These are phyloP conservation scores for Arthrinium phaeospermum DNA, from an alignment of 2,329 filamentous ascomycete genomes.

Conservation along the genomic window DNA sequence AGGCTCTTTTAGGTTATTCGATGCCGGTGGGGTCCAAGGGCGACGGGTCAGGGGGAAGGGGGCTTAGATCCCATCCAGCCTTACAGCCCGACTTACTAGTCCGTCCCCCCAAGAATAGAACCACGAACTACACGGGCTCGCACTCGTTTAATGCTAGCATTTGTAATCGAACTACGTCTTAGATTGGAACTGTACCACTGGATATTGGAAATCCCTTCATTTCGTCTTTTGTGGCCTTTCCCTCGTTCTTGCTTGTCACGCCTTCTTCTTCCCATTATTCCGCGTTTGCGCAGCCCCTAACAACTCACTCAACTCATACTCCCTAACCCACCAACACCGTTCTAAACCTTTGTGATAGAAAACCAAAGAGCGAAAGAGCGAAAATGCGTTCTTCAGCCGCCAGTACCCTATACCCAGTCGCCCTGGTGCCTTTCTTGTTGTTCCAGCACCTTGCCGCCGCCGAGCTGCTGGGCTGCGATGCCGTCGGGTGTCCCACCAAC, in stretches of 20 bases:
- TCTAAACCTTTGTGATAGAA: neutral
- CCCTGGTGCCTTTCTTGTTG: neutral
- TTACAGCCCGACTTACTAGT: neutral
- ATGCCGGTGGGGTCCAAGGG: neutral
- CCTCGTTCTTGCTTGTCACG: neutral
- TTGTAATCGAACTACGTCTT: neutral
- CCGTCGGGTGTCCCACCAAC: neutral
- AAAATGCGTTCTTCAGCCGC: neutral
- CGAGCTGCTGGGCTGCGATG: neutral
- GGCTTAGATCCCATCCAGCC: neutral
- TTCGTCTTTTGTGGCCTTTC: neutral
- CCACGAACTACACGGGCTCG: neutral
- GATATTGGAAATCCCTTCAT: neutral
- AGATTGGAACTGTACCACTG: neutral
- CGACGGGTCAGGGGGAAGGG: too few relatives aligned
- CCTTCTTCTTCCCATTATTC: neutral
- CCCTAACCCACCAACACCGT: neutral
- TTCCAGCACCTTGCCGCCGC: neutral
- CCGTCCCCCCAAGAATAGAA: neutral
- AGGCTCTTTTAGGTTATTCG: neutral
- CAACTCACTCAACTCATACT: neutral
- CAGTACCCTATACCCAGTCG: neutral
- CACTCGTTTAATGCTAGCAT: neutral
- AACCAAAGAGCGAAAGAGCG: neutral
- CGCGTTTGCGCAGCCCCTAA: neutral